Base-by-base conservation (phyloP, 108 stramenopile species). In the Skeletonema menzelii region DNA sequence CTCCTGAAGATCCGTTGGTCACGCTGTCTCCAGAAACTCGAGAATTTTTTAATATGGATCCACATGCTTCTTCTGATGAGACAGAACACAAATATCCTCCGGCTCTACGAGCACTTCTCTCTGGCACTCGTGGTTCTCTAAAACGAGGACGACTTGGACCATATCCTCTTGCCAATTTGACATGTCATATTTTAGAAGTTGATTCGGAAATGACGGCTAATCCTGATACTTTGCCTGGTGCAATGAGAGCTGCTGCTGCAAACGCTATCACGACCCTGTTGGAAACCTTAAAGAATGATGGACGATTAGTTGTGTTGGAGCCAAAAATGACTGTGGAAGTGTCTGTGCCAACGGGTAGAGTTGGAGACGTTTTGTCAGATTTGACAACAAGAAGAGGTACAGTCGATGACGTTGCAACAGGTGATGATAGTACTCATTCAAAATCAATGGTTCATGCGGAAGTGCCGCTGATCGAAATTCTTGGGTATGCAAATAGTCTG, bases 241-340 rank as follows among this genome's bases (percentile, higher is more conserved):
- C 91, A 27, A 75, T 92, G 28, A 83, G 91, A 59, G 92, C 91
- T 17, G 91, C 89, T 22, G 75, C 86, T 40, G 90, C 90, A 27
- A 77, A 91, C 55, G 88, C 89, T 31, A 79, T 93, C 17, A 27
- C 79, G 4, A 74, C 74, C 17, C 62, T 80, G 13, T 72, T 92
- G 22, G 64, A 83, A 49, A 67, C 70, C 8, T 57, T 70, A 31
- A 49, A 42, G 15, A 49, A 76, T 17, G 79, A 70, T 8, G 63
- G 62, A 14, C 37, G 55, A 49, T 57, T 77, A 65, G 68, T 61
- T 19, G 65, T 96, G 0, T 61, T 97, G 30, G 97, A 97, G 71
- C 97, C 97, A 15, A 83, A 85, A 27, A 94, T 95, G 90, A 83
- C 77, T 34, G 69, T 97, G 5, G 91, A 94, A 78, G 68, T 96